These are phyloP conservation scores for Spergularia marina DNA, from an alignment of 148 eudicot genomes.

Conservation along the genomic window DNA sequence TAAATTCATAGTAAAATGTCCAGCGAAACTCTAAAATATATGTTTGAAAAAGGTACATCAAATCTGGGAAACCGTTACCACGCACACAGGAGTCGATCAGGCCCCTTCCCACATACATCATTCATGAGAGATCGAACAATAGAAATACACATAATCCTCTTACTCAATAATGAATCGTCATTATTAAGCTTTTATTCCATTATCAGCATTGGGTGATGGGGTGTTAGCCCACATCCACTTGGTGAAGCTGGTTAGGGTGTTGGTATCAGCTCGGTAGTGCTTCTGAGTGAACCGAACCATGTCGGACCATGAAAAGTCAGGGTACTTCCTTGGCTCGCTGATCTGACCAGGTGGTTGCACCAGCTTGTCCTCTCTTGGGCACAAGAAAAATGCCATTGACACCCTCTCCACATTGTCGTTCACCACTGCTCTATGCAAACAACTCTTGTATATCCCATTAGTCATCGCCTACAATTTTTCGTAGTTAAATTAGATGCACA, in stretches of 20 bases:
- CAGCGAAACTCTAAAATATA: no score
- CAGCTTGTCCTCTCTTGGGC: constrained; percentile 40
- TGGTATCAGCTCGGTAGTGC: constrained; percentile 35
- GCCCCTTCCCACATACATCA: no score
- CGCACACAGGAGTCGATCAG: no score
- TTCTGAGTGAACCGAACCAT: constrained; percentile 40
- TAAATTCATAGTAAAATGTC: no score
- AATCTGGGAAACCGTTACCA: no score
- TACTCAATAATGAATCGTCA: neutral
- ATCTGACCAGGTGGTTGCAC: constrained; percentile 37
- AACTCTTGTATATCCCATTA: constrained; percentile 64
- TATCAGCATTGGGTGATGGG: neutral
- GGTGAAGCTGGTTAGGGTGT: constrained; percentile 40
- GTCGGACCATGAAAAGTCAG: constrained; percentile 52
- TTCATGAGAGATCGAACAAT: no score
- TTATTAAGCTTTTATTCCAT: neutral
- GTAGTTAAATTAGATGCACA: no score
- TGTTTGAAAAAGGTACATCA: no score
- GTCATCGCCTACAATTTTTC: constrained; percentile 39
- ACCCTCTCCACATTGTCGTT: constrained; percentile 29
- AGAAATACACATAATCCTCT: no score
- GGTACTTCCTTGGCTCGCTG: constrained; percentile 34
- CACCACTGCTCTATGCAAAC: constrained; percentile 59
- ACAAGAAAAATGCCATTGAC: constrained; percentile 47
- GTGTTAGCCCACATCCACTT: constrained; percentile 19